Evolutionary conservation across 148 eudicot species (phyloP).

Genomic region (Chenopodium suecicum): DNA sequence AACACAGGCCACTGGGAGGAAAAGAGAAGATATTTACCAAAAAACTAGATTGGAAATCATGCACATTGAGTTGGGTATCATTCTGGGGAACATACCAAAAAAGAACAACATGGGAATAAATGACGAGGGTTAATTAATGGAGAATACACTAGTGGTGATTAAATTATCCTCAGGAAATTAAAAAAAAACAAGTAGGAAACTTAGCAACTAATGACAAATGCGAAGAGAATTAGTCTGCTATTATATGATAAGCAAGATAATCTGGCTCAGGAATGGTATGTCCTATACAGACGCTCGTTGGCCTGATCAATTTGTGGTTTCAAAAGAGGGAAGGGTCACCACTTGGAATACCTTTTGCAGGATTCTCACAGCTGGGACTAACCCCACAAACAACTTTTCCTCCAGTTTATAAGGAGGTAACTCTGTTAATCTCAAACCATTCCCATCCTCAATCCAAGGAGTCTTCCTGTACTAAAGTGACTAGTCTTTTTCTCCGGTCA

Average conservation of each 20-base stretch:
- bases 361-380: slow-evolving; percentile 48
- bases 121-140: slow-evolving; percentile 20
- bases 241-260: slow-evolving; percentile 19
- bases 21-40: background rate
- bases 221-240: slow-evolving; percentile 11
- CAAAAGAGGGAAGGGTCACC: slow-evolving; percentile 25
- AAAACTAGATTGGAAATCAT: background rate
- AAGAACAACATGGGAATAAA: slow-evolving; percentile 14
- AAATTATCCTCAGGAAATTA: slow-evolving; percentile 3
- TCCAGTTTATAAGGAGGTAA: slow-evolving; percentile 50
- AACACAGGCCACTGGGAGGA: background rate
- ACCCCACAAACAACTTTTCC: slow-evolving; percentile 46
- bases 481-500: slow-evolving; percentile 15
- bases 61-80: background rate
- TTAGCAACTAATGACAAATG: slow-evolving; percentile 18
- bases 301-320: slow-evolving; percentile 36
- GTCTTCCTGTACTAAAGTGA: slow-evolving; percentile 15
- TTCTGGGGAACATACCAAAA: slow-evolving; percentile 22
- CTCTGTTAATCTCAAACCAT: slow-evolving; percentile 25
- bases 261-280: slow-evolving; percentile 15
- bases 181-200: slow-evolving; percentile 19
- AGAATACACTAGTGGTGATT: slow-evolving; percentile 11
- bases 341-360: slow-evolving; percentile 27
- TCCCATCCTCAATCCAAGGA: slow-evolving; percentile 25
- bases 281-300: slow-evolving; percentile 34